Base-by-base conservation (phyloP, 2,329 filamentous ascomycete species). In the Beauveria varroae region DNA sequence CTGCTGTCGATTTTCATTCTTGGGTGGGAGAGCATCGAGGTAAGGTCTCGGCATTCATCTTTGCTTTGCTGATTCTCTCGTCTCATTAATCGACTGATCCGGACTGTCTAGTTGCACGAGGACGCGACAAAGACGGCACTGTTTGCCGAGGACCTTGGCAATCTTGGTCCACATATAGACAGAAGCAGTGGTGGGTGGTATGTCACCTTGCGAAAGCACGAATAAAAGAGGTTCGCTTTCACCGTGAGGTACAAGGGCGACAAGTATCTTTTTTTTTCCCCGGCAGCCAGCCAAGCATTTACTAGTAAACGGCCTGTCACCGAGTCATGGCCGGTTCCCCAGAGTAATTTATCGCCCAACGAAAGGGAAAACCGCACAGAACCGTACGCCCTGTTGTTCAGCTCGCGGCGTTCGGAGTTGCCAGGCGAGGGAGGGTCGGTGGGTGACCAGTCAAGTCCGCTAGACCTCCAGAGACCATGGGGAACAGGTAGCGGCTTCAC, bases 1-100 rank as follows among this genome's bases (percentile, higher is more conserved):
- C 16, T 49, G 46, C 52, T 61, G 34, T 54, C 52, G 1, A 46
- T 61, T 16, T 26, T 51, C 12, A 5, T 61, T 24, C 44, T 61
- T 14, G 59, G 52, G 5, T 61, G 59, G 59, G 59, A 61, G 34
- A 61, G 59, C n/a, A 57, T 56, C 18, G 44, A 57, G 51, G 52
- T 51, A 34, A 24, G 40, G 5, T 24, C 10, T 54, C 34, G 6
- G 8, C 30, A 12, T 41, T 43, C 49, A 12, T 14, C 22, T 1
- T 40, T 0, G 16, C 8, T 20, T 49, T 50, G 20, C 20, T 52
- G 9, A 37, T 43, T 6, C 10, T 18, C 10, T 53, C 14, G 20
- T 12, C 7, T n/a, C 26, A 14, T 37, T 24, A 51, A 28, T 24
- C 3, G 18, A 26, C 40, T 34, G 28, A 56, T 30, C 12, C 7